These are phyloP conservation scores for Ehretia macrophylla DNA, from an alignment of 257 asterid species.

Conservation along the genomic window DNA sequence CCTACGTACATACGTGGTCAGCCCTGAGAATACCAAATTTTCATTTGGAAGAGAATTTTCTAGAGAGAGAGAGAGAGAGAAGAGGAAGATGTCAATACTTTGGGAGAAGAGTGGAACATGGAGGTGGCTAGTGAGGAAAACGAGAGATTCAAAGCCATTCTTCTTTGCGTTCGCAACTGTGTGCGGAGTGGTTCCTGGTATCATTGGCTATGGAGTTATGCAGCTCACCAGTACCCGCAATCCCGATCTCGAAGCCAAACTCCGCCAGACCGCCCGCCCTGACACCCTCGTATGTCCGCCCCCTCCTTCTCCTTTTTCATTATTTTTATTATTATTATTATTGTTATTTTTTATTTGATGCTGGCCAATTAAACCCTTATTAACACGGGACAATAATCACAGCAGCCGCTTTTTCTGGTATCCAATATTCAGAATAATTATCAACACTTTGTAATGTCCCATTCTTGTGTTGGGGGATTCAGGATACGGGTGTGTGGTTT, in stretches of 20 bases:
- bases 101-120: slow-evolving; percentile 76
- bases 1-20: too few relatives aligned
- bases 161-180: slow-evolving; percentile 82
- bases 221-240: slow-evolving; percentile 53
- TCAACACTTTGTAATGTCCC: too few relatives aligned
- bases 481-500: too few relatives aligned
- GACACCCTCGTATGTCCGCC: slow-evolving; percentile 48
- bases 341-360: too few relatives aligned
- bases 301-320: neutral
- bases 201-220: slow-evolving; percentile 79
- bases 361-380: too few relatives aligned
- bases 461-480: too few relatives aligned
- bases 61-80: neutral
- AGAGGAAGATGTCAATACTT: slow-evolving; percentile 46
- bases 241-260: slow-evolving; percentile 84
- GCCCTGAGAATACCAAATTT: too few relatives aligned
- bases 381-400: too few relatives aligned
- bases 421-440: too few relatives aligned
- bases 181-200: slow-evolving; percentile 90
- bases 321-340: neutral
- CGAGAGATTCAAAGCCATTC: slow-evolving; percentile 82
- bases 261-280: slow-evolving; percentile 74
- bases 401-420: too few relatives aligned
- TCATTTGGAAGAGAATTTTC: too few relatives aligned
- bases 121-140: slow-evolving; percentile 82